These are phyloP conservation scores for Pichiaceae sp. DNA, from an alignment of 1,139 yeast genomes.

Conservation along the genomic window DNA sequence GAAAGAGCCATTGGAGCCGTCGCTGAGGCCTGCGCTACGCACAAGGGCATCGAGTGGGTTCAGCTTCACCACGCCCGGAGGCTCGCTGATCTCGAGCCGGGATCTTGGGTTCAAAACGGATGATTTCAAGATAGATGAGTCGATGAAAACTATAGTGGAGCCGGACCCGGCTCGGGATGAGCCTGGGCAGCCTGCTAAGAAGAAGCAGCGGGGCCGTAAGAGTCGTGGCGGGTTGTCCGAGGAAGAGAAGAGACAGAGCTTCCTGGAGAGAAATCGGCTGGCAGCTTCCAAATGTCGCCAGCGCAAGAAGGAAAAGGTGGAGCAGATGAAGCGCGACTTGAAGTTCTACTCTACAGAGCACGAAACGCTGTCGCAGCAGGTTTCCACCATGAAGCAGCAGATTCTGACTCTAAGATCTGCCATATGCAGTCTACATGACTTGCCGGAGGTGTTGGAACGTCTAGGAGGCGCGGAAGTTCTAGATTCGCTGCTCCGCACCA, in stretches of 20 bases:
- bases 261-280: conserved; percentile 64
- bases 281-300: conserved; percentile 77
- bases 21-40: neutral
- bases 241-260: conserved; percentile 71
- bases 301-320: conserved; percentile 75
- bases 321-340: conserved; percentile 73
- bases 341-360: conserved; percentile 65
- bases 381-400: conserved; percentile 50
- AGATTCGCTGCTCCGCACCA: conserved; percentile 19
- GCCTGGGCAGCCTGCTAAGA: neutral
- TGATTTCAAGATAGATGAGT: neutral
- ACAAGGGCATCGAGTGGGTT: neutral
- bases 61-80: neutral
- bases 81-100: neutral
- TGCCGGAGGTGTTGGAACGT: conserved; percentile 19
- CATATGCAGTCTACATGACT: conserved; percentile 29
- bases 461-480: conserved; percentile 24
- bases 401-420: conserved; percentile 40
- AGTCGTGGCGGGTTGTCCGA: conserved; percentile 27
- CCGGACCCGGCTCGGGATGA: neutral
- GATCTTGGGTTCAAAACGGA: neutral
- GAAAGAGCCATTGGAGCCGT: neutral
- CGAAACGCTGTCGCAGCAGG: conserved; percentile 54
- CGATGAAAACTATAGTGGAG: neutral
- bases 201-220: neutral